Base-by-base conservation (phyloP, 2,329 filamentous ascomycete species). In the Acrocalymma vagum region DNA sequence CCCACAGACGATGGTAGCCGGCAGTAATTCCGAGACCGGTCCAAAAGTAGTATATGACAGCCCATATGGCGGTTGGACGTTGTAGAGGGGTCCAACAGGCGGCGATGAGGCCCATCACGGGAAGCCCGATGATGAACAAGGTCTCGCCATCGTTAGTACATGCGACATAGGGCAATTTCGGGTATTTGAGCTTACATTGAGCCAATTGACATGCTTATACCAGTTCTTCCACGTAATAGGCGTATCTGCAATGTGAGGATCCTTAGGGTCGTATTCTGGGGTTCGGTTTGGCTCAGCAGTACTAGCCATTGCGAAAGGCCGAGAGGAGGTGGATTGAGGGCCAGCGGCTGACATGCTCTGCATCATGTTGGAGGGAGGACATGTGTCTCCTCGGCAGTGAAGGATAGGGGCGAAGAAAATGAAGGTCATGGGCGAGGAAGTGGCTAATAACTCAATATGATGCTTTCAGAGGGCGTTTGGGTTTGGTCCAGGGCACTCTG, bases 171-270 rank as follows among this genome's bases (percentile, higher is more conserved):
- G n/a, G n/a, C n/a, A n/a, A n/a, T n/a, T n/a, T n/a, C n/a, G n/a
- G n/a, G n/a, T n/a, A n/a, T n/a, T n/a, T n/a, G 34, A 21, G 34
- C 63, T 80, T 60, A 89, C 85, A 72, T 95, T 96, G 58, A 96
- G 81, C 90, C 92, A 96, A 80, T 95, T 91, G 78, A 96, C 81
- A 67, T 96, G 91, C 76, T 93, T 86, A 76, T 92, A 85, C 89
- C 89, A 94, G 78, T 95, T 96, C 55, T 78, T 73, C 73, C 80
- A 80, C 48, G 90, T 95, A 55, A 95, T 88, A 53, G 88, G 87
- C 52, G 81, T 81, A 48, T 95, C 90, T 57, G 90, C 84, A 71
- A 95, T 95, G 73, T 95, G 90, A 62, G 86, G 81, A 76, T 95
- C 95, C 77, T 86, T 82, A 34, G 80, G 77, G 59, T 81, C 76